Evolutionary conservation across 2,329 filamentous ascomycete species (phyloP), one percentile per base, ranked within the genome.

Genomic region (Stemphylium beticola): DNA sequence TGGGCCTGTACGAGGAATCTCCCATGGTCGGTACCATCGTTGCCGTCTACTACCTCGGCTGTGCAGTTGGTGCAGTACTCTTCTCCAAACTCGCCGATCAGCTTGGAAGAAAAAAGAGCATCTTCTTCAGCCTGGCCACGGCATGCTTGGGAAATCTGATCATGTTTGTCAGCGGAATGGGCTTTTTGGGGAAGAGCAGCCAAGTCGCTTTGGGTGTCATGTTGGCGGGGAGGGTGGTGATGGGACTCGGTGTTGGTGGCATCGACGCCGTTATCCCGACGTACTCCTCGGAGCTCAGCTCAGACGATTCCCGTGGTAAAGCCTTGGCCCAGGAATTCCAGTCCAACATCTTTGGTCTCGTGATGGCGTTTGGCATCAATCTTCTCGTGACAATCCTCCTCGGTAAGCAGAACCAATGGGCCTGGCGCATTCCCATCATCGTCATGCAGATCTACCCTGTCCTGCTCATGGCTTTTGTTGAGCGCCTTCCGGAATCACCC

Each of bases 251-350:
- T 2, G 82, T 86, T 1, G 85, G 85, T 18, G 85, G 85, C 1
- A 83, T 87, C 32, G 85, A 87, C 64, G 78, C 79, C 14, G 82
- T 86, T 0, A 85, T 87, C 20, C 85, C 85, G 0, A 81, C 85
- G 1, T 87, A 87, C 71, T 82, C 78, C 52, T 79, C 79, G 12
- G 85, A 87, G 64, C 74, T 87, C 29, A 77, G 79, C 2, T 79
- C 79, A n/a, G 84, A 86, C 62, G 81, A 81, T 43, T 78, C 82
- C 2, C 74, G 85, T 39, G 85, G 85, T 5, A 82, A 81, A 60
- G 83, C 85, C 1, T 69, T 87, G 38, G 84, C 84, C 1, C 83
- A 87, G 64, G 84, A 87, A 61, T 87, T 87, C 62, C 85, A 87
- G 66, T 82, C 81, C 68, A 88, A 88, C 60, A 87, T 87, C 58